Percentiles rank a stretch among this genome's conserved stretches.
These are phyloP conservation scores for Sporothrix dimorphospora DNA, from an alignment of 2,329 filamentous ascomycete genomes.

Conservation along the genomic window DNA sequence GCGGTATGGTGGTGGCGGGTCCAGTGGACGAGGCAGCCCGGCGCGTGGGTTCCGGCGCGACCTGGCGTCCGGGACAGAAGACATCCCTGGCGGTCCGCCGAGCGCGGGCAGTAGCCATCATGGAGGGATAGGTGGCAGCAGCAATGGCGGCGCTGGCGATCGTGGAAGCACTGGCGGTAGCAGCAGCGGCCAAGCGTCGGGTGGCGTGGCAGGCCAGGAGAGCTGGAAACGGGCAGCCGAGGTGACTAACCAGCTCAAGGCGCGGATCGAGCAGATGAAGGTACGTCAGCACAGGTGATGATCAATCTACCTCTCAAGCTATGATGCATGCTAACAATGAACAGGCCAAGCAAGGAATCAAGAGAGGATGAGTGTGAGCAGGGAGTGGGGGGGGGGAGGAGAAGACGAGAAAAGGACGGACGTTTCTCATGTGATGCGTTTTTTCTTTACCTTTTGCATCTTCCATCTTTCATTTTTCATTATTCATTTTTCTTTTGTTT, in stretches of 20 bases:
- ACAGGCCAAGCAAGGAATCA: slow-evolving; percentile 35
- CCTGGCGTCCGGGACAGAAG: slow-evolving; percentile 30
- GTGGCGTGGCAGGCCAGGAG: slow-evolving; percentile 61
- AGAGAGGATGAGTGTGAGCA: slow-evolving; percentile 26
- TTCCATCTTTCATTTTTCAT: background rate
- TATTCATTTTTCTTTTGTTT: background rate
- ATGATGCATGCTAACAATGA: background rate
- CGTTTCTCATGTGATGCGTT: background rate
- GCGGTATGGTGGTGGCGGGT: slow-evolving; percentile 48
- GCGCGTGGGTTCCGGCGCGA: slow-evolving; percentile 56
- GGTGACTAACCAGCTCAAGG: slow-evolving; percentile 96
- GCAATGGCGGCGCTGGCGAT: background rate
- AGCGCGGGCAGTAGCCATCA: slow-evolving; percentile 28
- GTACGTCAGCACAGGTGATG: slow-evolving; percentile 43
- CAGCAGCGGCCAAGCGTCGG: slow-evolving; percentile 29
- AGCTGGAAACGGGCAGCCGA: slow-evolving; percentile 97
- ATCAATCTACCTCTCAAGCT: no score
- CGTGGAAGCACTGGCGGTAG: background rate
- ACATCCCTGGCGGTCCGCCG: slow-evolving; percentile 31
- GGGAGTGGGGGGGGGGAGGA: background rate
- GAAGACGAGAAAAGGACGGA: no score
- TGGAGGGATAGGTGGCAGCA: background rate
- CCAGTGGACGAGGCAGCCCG: slow-evolving; percentile 63
- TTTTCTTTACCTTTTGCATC: background rate
- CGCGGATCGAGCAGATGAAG: slow-evolving; percentile 99